Conservation (phyloP, 371 early-diverging fungal genomes). For the Vairimorpha apis region DNA sequence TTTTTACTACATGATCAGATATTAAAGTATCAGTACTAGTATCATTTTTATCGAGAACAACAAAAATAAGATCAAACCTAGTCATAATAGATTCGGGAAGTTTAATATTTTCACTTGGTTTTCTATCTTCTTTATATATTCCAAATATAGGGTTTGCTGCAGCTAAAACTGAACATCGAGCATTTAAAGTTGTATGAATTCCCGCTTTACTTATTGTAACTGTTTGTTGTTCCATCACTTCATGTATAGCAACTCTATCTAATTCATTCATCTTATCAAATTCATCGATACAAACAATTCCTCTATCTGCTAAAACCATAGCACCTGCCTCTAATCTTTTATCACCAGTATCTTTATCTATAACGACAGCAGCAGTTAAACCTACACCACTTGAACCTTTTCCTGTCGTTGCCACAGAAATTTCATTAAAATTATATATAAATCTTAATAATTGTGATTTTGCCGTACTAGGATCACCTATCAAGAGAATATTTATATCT, state of each 20-base stretch:
- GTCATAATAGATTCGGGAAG: constrained; percentile 97
- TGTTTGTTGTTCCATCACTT: constrained; percentile 99
- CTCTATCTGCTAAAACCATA: constrained; percentile 95
- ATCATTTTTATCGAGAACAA: constrained; percentile 87
- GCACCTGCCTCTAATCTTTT: constrained; percentile 99
- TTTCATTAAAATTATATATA: constrained; percentile 77
- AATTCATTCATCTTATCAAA: constrained; percentile 97
- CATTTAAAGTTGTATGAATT: constrained; percentile 68
- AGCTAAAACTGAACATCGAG: constrained; percentile 62
- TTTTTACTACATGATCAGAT: constrained; percentile 82
- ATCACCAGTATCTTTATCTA: constrained; percentile 93
- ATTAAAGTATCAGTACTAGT: constrained; percentile 79
- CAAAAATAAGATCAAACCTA: constrained; percentile 96
- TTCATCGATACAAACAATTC: constrained; percentile 96
- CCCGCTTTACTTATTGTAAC: constrained; percentile 98
- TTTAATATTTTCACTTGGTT: constrained; percentile 78
- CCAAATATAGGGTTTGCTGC: constrained; percentile 65
- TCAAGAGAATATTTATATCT: constrained; percentile 86
- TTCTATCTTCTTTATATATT: constrained; percentile 63
- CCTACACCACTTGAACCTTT: constrained; percentile 97
- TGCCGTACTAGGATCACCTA: constrained; percentile 97
- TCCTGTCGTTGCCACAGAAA: constrained; percentile 91
- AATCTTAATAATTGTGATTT: constrained; percentile 94
- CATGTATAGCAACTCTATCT: constrained; percentile 99
- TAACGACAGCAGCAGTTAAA: constrained; percentile 90